phyloP scores from a whole-genome alignment of 2,329 filamentous ascomycete genomes.

The Fusarium pilosicola region DNA sequence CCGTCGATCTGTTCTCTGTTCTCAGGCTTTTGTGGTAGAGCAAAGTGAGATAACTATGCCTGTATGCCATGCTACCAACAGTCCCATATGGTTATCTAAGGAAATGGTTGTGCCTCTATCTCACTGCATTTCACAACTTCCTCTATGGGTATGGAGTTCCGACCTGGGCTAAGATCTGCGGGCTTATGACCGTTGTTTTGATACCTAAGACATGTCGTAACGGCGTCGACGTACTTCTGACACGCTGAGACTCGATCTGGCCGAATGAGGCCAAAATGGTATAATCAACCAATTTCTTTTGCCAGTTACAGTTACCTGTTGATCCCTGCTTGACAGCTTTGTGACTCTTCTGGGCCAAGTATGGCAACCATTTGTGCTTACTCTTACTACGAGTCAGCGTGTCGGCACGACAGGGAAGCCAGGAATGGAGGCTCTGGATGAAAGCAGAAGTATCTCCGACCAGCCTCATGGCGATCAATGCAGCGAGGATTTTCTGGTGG shows the following conservation, averaged over 20 bases:
- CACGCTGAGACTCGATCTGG: slow-evolving; percentile 21
- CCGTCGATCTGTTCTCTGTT: neutral
- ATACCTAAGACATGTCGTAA: neutral
- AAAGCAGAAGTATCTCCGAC: slow-evolving; percentile 34
- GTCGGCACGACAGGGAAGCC: slow-evolving; percentile 28
- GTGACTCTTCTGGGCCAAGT: slow-evolving; percentile 7
- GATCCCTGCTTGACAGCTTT: slow-evolving; percentile 19
- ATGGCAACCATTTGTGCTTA: neutral
- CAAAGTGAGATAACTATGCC: slow-evolving; percentile 7
- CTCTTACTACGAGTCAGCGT: slow-evolving; percentile 35
- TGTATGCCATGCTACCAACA: neutral
- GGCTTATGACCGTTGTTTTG: neutral
- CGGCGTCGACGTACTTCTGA: slow-evolving; percentile 7
- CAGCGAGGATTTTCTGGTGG: slow-evolving; percentile 22
- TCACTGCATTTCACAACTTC: slow-evolving; percentile 16
- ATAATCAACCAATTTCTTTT: slow-evolving; percentile 19
- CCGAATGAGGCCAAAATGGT: slow-evolving; percentile 1
- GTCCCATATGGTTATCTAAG: neutral
- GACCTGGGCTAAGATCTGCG: slow-evolving; percentile 12
- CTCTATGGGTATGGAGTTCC: neutral
- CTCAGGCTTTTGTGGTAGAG: neutral
- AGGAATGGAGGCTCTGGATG: slow-evolving; percentile 37
- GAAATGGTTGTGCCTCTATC: slow-evolving; percentile 11
- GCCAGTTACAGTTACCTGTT: slow-evolving; percentile 8
- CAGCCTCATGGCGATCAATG: slow-evolving; percentile 39